Base-by-base conservation (phyloP, 768 basidiomycete species). In the Suillus lakei region DNA sequence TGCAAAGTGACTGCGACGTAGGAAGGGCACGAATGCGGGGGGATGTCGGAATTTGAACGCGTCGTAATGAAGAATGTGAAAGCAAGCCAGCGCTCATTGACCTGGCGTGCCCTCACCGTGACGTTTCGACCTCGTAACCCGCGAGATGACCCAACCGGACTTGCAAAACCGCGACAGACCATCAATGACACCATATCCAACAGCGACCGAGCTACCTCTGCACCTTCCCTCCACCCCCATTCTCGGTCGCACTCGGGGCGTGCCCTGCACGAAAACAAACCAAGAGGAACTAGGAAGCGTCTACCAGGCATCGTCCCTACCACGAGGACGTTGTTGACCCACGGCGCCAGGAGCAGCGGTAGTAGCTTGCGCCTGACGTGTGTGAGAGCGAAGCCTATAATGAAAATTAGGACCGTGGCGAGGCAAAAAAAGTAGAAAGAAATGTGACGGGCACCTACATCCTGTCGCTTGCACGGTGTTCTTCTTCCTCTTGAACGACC, bases 401-500 rank as follows among this genome's bases (percentile, higher is more conserved):
- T 44, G 56, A 56, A 46, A 36, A 16, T 76, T 51, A 76, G 73
- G 48, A 12, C 21, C 53, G 58, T 38, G 36, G 64, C 68, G 41
- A 66, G 59, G 12, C 7, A 18, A 60, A 61, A 60, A 61, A 55
- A 71, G 71, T 68, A 44, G 55, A 28, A 67, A 59, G 58, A 59
- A 70, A n/a, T n/a, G 60, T 63, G 64, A 67, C 56, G 66, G 64
- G 67, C 72, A 72, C 91, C 83, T 83, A 94, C 92, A 93, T 92
- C 76, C 92, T 82, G 76, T 93, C 92, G 73, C 88, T 93, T 63
- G 85, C 84, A 68, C 91, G 89, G 72, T 90, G 92, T 72, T 94
- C 92, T 63, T 94, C 92, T 61, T 93, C 92, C 70, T 94, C 92
- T 72, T 91, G 91, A 51, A 92, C 88, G 28, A 93, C 89, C 83